phyloP scores from a whole-genome alignment of 1,284 basidiomycete genomes.

The Ustilago xerochloae region DNA sequence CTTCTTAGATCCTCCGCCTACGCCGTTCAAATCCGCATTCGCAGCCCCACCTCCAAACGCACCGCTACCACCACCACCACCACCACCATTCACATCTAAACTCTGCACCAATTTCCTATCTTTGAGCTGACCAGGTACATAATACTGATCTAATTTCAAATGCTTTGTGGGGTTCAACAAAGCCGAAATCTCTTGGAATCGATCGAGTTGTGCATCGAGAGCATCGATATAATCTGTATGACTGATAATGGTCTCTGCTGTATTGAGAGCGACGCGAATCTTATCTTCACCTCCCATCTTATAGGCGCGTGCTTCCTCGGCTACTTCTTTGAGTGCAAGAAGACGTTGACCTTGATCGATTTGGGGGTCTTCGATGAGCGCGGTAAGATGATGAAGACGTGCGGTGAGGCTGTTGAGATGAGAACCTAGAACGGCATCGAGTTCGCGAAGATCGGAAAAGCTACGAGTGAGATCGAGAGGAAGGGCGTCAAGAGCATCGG shows the following conservation, averaged over 20 bases:
- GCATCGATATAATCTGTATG: conserved; percentile 67
- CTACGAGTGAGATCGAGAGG: conserved; percentile 92
- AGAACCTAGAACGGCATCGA: conserved; percentile 90
- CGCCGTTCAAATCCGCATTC: conserved; percentile 20
- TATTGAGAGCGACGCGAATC: conserved; percentile 93
- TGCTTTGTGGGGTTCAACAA: conserved; percentile 51
- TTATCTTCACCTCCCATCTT: conserved; percentile 98
- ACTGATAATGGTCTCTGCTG: conserved; percentile 78
- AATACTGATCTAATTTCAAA: conserved; percentile 52
- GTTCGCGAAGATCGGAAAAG: conserved; percentile 94
- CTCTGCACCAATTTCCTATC: conserved; percentile 58
- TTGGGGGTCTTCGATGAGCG: conserved; percentile 72
- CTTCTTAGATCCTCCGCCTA: conserved; percentile 34
- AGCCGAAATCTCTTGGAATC: conserved; percentile 52
- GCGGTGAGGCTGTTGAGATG: conserved; percentile 63
- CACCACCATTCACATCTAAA: no score
- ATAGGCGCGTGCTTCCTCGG: conserved; percentile 89
- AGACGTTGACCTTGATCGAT: conserved; percentile 82
- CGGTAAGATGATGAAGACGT: conserved; percentile 59
- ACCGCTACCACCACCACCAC: no score
- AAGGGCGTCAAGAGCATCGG: conserved; percentile 89
- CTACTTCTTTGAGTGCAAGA: conserved; percentile 87
- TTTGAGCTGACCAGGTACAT: conserved; percentile 37
- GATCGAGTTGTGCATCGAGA: conserved; percentile 55
- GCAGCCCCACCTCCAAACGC: conserved; percentile 2